These are phyloP conservation scores for Suillus variegatus DNA, from an alignment of 768 basidiomycete genomes.

Conservation along the genomic window DNA sequence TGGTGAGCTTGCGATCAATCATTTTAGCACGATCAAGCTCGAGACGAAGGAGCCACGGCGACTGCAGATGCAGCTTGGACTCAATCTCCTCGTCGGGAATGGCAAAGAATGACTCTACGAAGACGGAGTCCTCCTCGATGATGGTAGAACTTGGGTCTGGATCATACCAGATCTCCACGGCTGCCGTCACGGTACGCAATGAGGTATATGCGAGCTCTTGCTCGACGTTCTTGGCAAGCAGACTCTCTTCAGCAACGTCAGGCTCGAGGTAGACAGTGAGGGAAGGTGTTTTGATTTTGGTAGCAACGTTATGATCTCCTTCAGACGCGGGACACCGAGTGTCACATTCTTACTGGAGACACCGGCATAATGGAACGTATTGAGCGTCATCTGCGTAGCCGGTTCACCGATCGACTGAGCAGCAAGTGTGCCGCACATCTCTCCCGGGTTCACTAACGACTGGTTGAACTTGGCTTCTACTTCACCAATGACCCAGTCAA, in stretches of 20 bases:
- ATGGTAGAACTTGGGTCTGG: slow-evolving; percentile 89
- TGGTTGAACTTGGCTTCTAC: slow-evolving; percentile 96
- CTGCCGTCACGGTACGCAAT: slow-evolving; percentile 88
- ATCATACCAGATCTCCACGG: slow-evolving; percentile 98
- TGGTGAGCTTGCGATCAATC: slow-evolving; percentile 95
- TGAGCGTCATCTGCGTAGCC: slow-evolving; percentile 99
- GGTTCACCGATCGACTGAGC: slow-evolving; percentile 99
- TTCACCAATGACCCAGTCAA: slow-evolving; percentile 96
- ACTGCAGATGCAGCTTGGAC: slow-evolving; percentile 85
- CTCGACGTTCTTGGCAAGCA: slow-evolving; percentile 84
- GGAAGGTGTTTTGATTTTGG: slow-evolving; percentile 97
- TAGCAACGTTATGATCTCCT: slow-evolving; percentile 99
- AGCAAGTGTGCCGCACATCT: slow-evolving; percentile 98
- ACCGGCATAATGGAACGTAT: slow-evolving; percentile 99
- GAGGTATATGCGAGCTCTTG: slow-evolving; percentile 95
- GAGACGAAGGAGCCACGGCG: slow-evolving; percentile 95
- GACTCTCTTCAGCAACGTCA: slow-evolving; percentile 57
- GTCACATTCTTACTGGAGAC: slow-evolving; percentile 99
- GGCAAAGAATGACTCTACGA: slow-evolving; percentile 99
- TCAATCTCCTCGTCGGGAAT: slow-evolving; percentile 98
- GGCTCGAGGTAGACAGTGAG: slow-evolving; percentile 88
- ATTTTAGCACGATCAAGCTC: slow-evolving; percentile 97
- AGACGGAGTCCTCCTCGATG: slow-evolving; percentile 94
- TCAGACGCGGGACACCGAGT: slow-evolving; percentile 97
- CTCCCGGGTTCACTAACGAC: slow-evolving; percentile 89